Evolutionary conservation across 2,329 filamentous ascomycete species (phyloP).

Genomic region (Sporothrix pseudoabietina): DNA sequence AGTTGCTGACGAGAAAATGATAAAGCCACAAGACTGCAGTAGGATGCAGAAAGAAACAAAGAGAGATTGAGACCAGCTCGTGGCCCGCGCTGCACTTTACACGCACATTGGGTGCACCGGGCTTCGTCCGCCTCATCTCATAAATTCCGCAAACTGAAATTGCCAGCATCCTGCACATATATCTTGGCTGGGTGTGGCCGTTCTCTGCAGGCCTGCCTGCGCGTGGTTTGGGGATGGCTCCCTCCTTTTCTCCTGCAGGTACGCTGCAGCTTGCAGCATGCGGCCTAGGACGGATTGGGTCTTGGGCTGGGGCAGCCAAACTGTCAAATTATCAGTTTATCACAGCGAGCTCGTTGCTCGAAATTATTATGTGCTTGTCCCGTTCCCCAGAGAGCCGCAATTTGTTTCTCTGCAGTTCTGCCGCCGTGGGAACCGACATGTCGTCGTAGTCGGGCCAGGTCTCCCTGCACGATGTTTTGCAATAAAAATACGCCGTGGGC

Average conservation of each 20-base stretch:
- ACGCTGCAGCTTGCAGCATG: conserved; percentile 28
- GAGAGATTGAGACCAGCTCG: background rate
- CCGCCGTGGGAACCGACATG: background rate
- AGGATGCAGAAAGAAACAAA: background rate
- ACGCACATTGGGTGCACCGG: background rate
- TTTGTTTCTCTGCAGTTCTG: background rate
- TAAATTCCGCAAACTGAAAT: conserved; percentile 11
- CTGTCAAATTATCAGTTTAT: background rate
- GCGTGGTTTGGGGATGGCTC: conserved; percentile 11
- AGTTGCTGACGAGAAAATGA: background rate
- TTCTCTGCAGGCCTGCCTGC: conserved; percentile 9
- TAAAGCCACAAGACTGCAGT: background rate
- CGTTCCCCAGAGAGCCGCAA: conserved; percentile 2
- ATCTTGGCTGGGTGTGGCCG: background rate
- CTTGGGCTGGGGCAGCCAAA: background rate
- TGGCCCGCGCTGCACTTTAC: background rate
- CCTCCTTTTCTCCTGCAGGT: conserved; percentile 26
- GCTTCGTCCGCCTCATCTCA: background rate
- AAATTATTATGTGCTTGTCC: background rate
- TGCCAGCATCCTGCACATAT: background rate
- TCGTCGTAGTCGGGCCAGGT: conserved; percentile 13
- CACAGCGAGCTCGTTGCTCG: background rate
- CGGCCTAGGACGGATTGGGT: conserved; percentile 24
- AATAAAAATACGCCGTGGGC: background rate
- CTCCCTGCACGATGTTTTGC: conserved; percentile 10